These are phyloP conservation scores for Oryza glaberrima DNA, from an alignment of 176 grass and related monocot genomes.

Conservation along the genomic window DNA sequence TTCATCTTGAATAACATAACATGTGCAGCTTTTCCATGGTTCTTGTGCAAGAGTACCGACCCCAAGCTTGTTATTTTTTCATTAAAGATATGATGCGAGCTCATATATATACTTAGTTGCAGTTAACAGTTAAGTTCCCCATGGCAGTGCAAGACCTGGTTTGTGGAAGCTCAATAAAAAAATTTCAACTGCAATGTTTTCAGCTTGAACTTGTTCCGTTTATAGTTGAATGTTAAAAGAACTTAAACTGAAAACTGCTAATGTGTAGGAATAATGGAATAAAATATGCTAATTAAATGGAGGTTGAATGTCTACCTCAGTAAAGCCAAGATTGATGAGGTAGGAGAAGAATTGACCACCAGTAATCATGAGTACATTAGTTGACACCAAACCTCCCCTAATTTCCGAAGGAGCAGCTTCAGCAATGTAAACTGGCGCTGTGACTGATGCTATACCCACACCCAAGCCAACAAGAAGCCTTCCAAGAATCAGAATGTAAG, in stretches of 20 bases:
- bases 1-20: constrained; percentile 18
- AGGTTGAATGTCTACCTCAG: constrained; percentile 65
- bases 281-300: background rate
- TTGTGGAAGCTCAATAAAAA: background rate
- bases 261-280: background rate
- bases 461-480: constrained; percentile 89
- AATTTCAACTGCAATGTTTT: background rate
- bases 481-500: constrained; percentile 80
- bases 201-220: constrained; percentile 16
- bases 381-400: constrained; percentile 82
- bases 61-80: background rate
- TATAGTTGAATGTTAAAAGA: constrained; percentile 2
- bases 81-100: constrained; percentile 11
- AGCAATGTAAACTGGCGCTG: constrained; percentile 88
- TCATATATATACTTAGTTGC: background rate
- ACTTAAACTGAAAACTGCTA: constrained; percentile 29
- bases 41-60: constrained; percentile 30
- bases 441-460: constrained; percentile 84
- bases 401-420: constrained; percentile 96
- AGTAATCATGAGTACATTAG: constrained; percentile 99
- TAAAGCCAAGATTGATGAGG: constrained; percentile 96
- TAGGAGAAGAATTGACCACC: constrained; percentile 96
- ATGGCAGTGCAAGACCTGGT: background rate
- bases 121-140: background rate
- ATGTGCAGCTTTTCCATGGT: constrained; percentile 25